Evolutionary conservation across 768 basidiomycete species (phyloP).

Genomic region (Neoboletus brunneissimus): DNA sequence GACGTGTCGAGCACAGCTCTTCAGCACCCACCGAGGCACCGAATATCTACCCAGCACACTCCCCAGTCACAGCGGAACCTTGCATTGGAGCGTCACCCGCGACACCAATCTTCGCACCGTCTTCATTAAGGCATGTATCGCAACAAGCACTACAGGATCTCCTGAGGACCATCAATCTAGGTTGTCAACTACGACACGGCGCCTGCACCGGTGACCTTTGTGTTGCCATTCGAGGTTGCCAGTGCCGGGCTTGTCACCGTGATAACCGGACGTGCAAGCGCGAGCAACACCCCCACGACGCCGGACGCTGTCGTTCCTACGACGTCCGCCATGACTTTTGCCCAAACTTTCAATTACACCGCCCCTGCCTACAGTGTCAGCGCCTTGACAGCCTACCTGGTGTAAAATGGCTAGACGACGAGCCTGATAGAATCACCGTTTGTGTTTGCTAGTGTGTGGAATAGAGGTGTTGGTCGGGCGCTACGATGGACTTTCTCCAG

Average conservation of each 20-base stretch:
- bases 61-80: conserved; percentile 43
- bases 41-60: conserved; percentile 63
- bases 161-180: conserved; percentile 29
- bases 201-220: conserved; percentile 45
- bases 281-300: conserved; percentile 53
- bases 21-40: conserved; percentile 60
- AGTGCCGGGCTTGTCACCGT: conserved; percentile 44
- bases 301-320: conserved; percentile 49
- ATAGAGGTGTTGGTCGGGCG: background rate
- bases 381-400: conserved; percentile 24
- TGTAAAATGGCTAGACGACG: background rate
- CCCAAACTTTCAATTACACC: conserved; percentile 46
- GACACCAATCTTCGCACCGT: conserved; percentile 31
- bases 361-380: conserved; percentile 48
- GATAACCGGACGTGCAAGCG: conserved; percentile 46
- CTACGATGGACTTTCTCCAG: background rate
- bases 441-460: background rate
- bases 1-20: conserved; percentile 42
- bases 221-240: conserved; percentile 52
- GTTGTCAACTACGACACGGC: conserved; percentile 49
- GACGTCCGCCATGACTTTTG: conserved; percentile 36
- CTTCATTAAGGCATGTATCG: conserved; percentile 52
- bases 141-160: background rate
- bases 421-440: background rate
- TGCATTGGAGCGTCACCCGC: conserved; percentile 60